phyloP scores from a whole-genome alignment of 306 rosid species.

The Quercus bicolor region DNA sequence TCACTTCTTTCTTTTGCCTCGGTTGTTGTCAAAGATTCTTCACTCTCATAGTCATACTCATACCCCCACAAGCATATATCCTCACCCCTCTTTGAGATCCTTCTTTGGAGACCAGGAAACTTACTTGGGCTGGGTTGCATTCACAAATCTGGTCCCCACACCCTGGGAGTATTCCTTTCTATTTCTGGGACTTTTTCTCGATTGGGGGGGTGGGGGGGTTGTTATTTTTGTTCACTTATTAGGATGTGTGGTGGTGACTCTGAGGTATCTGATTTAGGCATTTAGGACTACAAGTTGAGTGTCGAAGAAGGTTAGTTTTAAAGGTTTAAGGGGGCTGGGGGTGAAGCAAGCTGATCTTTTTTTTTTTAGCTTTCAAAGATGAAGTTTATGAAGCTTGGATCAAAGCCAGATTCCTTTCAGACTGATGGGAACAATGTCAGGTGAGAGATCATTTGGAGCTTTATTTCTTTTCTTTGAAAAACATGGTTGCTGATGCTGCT shows the following conservation, averaged over 20 bases:
- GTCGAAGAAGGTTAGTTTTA: slow-evolving; percentile 26
- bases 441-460: too few relatives aligned
- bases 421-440: too few relatives aligned
- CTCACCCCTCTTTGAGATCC: slow-evolving; percentile 37
- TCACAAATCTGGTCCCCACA: slow-evolving; percentile 11
- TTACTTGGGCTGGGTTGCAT: slow-evolving; percentile 34
- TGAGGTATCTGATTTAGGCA: slow-evolving; percentile 22
- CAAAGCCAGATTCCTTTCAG: too few relatives aligned
- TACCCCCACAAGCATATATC: slow-evolving; percentile 29
- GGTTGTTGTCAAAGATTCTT: too few relatives aligned
- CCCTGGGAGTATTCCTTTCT: too few relatives aligned
- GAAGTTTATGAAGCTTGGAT: too few relatives aligned
- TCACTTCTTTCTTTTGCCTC: too few relatives aligned
- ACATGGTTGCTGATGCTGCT: neutral
- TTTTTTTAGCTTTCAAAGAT: neutral
- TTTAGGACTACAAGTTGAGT: slow-evolving; percentile 33
- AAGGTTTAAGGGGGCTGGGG: slow-evolving; percentile 9
- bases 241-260: slow-evolving; percentile 29
- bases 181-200: too few relatives aligned
- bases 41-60: too few relatives aligned
- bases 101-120: slow-evolving; percentile 40
- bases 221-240: slow-evolving; percentile 14
- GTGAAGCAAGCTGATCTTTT: neutral
- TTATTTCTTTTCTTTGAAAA: too few relatives aligned
- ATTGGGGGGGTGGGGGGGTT: neutral